phyloP scores from a whole-genome alignment of 2,329 filamentous ascomycete genomes.

The Chaetothyriales sp. region DNA sequence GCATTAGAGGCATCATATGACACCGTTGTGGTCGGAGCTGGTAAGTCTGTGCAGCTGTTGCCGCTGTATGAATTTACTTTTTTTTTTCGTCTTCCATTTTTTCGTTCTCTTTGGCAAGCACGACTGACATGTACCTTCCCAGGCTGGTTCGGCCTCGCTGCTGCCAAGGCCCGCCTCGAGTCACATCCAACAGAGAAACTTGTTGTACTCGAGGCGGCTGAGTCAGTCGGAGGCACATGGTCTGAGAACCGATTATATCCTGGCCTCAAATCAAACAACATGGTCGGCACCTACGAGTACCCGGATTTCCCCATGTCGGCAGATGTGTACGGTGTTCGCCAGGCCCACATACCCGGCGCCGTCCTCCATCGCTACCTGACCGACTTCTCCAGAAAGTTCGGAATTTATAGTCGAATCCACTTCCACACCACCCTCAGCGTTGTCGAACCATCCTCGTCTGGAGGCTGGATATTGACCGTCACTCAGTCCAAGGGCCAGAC shows the following conservation, averaged over 20 bases:
- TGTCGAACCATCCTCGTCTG: constrained; percentile 29
- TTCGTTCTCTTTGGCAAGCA: background rate
- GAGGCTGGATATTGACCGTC: constrained; percentile 23
- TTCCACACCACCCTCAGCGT: constrained; percentile 37
- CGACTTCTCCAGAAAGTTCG: constrained; percentile 40
- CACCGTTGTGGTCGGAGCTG: constrained; percentile 31
- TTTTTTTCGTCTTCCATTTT: background rate
- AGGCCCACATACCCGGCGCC: constrained; percentile 44
- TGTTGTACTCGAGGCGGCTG: constrained; percentile 42
- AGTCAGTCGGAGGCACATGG: constrained; percentile 55
- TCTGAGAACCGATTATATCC: constrained; percentile 49
- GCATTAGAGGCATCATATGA: constrained; percentile 14
- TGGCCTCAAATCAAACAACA: constrained; percentile 58
- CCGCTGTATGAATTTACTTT: background rate
- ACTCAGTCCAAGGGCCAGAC: constrained; percentile 6
- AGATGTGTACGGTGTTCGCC: constrained; percentile 35
- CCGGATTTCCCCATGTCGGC: constrained; percentile 56
- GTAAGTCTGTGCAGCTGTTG: constrained; percentile 34
- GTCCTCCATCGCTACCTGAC: constrained; percentile 43
- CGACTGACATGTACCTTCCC: constrained; percentile 2
- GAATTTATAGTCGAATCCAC: constrained; percentile 33
- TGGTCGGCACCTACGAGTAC: constrained; percentile 57
- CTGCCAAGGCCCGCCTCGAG: constrained; percentile 46
- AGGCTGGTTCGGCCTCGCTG: constrained; percentile 43
- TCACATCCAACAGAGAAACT: constrained; percentile 43